Conservation (phyloP, 129 eudicot genomes). For the Cynara cardunculus region DNA sequence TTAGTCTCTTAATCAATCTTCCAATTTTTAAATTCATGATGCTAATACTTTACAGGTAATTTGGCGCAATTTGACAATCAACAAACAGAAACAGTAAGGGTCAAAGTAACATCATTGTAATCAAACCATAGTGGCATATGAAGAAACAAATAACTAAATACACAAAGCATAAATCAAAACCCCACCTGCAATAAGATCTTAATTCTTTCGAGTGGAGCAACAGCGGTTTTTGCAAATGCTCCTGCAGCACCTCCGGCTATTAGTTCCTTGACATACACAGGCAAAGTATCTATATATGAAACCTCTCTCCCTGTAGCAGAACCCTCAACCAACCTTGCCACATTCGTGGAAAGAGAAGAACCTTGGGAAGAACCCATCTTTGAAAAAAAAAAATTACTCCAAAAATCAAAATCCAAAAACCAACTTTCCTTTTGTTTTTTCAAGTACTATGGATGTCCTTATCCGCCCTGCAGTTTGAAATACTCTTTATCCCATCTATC, state of each 20-base stretch:
- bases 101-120: neutral
- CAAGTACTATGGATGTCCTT: conserved; percentile 15
- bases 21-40: neutral
- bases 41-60: neutral
- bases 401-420: conserved; percentile 7
- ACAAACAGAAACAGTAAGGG: neutral
- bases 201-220: conserved; percentile 87
- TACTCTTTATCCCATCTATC: conserved; percentile 88
- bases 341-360: conserved; percentile 56
- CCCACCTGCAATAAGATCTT: conserved; percentile 86
- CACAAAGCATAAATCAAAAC: neutral
- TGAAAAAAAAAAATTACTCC: neutral
- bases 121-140: neutral
- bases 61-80: neutral
- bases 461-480: conserved; percentile 68
- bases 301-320: conserved; percentile 35
- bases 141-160: neutral
- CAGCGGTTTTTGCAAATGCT: conserved; percentile 89
- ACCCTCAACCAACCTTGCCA: conserved; percentile 61
- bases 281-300: conserved; percentile 52
- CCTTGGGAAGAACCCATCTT: conserved; percentile 73
- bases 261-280: conserved; percentile 80
- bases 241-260: conserved; percentile 99
- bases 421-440: neutral
- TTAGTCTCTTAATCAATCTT: neutral